These are phyloP conservation scores for Fermentozyma sake DNA, from an alignment of 1,139 yeast species.

Conservation along the genomic window DNA sequence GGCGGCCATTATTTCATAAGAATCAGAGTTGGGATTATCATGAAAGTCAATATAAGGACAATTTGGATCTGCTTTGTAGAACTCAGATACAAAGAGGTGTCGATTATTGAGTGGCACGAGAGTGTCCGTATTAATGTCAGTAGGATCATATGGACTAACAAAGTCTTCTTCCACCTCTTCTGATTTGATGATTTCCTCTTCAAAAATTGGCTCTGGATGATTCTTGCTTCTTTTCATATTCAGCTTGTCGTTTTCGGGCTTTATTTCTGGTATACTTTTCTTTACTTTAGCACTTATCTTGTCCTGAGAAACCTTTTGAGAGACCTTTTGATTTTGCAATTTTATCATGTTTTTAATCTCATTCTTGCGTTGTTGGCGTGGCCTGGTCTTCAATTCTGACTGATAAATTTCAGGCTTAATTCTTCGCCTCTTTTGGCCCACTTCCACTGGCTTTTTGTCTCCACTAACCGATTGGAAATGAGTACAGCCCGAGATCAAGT, in stretches of 20 bases:
- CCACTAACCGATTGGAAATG: constrained; percentile 41
- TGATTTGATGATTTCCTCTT: constrained; percentile 2
- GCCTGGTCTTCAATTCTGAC: constrained; percentile 13
- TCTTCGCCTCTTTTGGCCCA: constrained; percentile 32
- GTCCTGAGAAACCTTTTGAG: not conserved
- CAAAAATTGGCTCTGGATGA: constrained; percentile 1
- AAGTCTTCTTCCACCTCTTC: constrained; percentile 4
- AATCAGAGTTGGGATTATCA: not conserved
- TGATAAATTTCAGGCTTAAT: constrained; percentile 20
- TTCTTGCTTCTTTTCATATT: constrained; percentile 1
- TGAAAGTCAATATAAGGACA: constrained; percentile 17
- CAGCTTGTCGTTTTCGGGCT: constrained; percentile 15
- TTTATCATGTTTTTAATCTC: constrained; percentile 4
- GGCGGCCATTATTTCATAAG: constrained; percentile 6
- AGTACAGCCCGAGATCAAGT: constrained; percentile 14
- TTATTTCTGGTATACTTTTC: not conserved
- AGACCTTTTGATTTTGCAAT: constrained; percentile 1
- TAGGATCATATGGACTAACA: constrained; percentile 31
- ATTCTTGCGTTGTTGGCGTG: constrained; percentile 6
- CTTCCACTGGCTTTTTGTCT: constrained; percentile 24
- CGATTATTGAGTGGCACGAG: constrained; percentile 28
- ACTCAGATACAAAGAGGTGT: constrained; percentile 28
- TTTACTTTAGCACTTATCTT: constrained; percentile 2
- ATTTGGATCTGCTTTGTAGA: constrained; percentile 17
- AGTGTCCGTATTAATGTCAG: constrained; percentile 33